Conservation (phyloP, 163 green algal genomes). For the Prototheca wickerhamii region DNA sequence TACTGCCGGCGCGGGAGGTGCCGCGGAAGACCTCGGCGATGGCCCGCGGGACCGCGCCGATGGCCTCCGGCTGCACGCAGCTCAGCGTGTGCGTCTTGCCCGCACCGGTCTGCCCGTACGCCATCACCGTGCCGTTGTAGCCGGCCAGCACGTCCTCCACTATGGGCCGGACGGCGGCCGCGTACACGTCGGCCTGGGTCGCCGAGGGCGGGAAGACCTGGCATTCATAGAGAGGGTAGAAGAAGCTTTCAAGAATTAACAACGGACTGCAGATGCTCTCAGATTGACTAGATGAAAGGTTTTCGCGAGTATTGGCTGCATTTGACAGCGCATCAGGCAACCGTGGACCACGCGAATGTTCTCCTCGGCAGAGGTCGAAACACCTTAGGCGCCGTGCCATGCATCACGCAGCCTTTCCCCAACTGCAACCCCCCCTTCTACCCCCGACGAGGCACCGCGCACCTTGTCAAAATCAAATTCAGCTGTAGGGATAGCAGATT, state of each 20-base stretch:
- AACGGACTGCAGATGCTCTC: no score
- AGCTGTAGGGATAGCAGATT: conserved; percentile 7
- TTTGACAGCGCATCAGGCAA: no score
- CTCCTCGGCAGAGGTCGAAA: no score
- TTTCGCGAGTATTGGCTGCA: no score
- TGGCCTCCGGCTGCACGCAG: conserved; percentile 51
- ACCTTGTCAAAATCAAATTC: conserved; percentile 47
- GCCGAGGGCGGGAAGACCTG: conserved; percentile 39
- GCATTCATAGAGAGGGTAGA: not conserved
- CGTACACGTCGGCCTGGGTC: conserved; percentile 69
- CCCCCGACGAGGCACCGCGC: not conserved
- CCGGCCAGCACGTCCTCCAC: conserved; percentile 77
- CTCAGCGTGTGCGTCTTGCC: conserved; percentile 79
- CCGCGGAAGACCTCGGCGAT: conserved; percentile 31
- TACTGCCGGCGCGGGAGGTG: not conserved
- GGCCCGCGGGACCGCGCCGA: conserved; percentile 76
- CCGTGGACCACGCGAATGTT: no score
- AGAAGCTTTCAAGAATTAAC: no score
- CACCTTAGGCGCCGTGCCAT: no score
- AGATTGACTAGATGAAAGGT: no score
- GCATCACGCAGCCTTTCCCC: no score
- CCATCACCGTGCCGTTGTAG: conserved; percentile 85
- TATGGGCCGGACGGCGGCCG: conserved; percentile 49
- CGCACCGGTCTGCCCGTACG: conserved; percentile 57
- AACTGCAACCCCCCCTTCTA: not conserved